Evolutionary conservation across 768 basidiomycete genomes (phyloP), one percentile per base, ranked within the genome.

Genomic region (Rubroboletus satanas): DNA sequence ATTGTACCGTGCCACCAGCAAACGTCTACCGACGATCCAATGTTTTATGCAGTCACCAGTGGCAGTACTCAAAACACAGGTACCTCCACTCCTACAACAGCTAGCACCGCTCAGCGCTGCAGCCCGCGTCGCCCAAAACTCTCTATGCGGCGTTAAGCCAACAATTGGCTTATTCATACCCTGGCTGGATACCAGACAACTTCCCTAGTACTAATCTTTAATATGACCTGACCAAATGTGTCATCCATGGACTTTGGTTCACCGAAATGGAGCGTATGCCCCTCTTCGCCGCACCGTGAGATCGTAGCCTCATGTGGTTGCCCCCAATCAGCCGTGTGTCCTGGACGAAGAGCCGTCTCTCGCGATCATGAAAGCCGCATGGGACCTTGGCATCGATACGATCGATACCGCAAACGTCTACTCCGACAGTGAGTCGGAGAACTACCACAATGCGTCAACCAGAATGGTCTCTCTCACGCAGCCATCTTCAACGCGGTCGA

Each of bases 401-500:
- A 69, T 71, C 32, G 75, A 76, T 55, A 73, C 74, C 1, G 67
- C 73, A 35, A 71, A 74, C 36, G 29, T 45, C n/a, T 29, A 45
- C 11, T 45, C 43, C 28, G 12, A 45, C 17, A 15, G 43, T 7
- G 43, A 29, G n/a, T 45, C 28, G 2, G 43, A 45, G 29, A 21
- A 39, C 28, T 65, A 66, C 60, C 46, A 1, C 46, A 44, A n/a
- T 73, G 71, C 41, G 35, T 66, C 33, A 74, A 75, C 38, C 73
- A 73, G 23, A 17, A 23, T n/a, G 72, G 71, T 10, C 65, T 71
- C 10, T 74, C 72, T 17, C 68, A 71, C 8, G 55, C 64, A 3
- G 73, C 73, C 37, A 72, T 75, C 47, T 72, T 75, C 54, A 74
- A 71, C 8, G 67, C 67, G 0, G 71, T 70, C 18, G 69, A 73